Evolutionary conservation across 768 basidiomycete species (phyloP).

Genomic region (Russula ochroleuca): DNA sequence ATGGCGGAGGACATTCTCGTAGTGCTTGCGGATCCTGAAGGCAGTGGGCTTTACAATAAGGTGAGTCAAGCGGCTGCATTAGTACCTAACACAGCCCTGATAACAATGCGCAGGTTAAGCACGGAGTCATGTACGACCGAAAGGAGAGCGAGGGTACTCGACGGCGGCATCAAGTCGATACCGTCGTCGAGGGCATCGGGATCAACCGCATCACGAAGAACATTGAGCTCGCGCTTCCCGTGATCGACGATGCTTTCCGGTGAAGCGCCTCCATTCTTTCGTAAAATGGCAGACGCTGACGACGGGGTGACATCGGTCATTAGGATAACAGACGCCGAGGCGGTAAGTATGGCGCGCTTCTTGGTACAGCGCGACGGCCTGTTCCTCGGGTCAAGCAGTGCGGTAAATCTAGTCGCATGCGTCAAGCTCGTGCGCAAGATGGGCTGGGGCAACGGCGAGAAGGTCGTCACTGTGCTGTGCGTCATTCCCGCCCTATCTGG

Average conservation of each 20-base stretch:
- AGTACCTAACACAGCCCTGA: not conserved
- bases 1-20: conserved; percentile 62
- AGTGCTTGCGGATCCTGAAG: conserved; percentile 86
- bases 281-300: conserved; percentile 18
- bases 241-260: conserved; percentile 90
- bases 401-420: conserved; percentile 93
- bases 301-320: conserved; percentile 2
- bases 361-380: conserved; percentile 87
- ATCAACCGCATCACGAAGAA: conserved; percentile 93
- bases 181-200: conserved; percentile 92
- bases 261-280: conserved; percentile 30
- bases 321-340: conserved; percentile 90
- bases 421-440: conserved; percentile 70
- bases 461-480: conserved; percentile 82
- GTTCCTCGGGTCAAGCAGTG: conserved; percentile 93
- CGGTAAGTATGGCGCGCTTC: conserved; percentile 93
- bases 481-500: conserved; percentile 27
- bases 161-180: conserved; percentile 91
- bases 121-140: conserved; percentile 92
- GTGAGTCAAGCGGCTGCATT: conserved; percentile 35
- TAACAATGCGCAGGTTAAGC: conserved; percentile 54
- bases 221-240: conserved; percentile 75
- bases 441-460: conserved; percentile 64
- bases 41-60: conserved; percentile 94
- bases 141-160: conserved; percentile 93